Evolutionary conservation across 768 basidiomycete species (phyloP).

Genomic region (Leccinum subtestaceum): DNA sequence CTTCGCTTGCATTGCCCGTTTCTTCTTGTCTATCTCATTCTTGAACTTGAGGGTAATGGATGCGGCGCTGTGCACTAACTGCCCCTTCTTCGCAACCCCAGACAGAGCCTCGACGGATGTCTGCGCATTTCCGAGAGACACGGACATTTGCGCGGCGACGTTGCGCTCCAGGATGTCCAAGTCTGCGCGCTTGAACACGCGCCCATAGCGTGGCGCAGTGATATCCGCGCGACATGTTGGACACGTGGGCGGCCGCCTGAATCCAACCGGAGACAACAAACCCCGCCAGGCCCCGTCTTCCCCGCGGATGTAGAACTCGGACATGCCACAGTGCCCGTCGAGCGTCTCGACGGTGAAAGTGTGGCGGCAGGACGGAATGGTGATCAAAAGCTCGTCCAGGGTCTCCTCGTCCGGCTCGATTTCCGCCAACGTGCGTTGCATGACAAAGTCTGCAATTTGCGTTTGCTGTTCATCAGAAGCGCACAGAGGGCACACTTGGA

Average conservation of each 20-base stretch:
- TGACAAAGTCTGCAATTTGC: constrained; percentile 57
- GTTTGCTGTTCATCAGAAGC: too few relatives aligned
- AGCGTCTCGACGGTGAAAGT: constrained; percentile 70
- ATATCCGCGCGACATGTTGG: constrained; percentile 61
- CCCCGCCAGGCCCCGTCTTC: constrained; percentile 42
- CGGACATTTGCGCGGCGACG: constrained; percentile 50
- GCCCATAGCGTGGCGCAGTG: constrained; percentile 57
- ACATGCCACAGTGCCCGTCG: constrained; percentile 55
- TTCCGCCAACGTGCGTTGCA: constrained; percentile 50
- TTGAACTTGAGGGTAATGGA: constrained; percentile 18
- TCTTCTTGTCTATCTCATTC: constrained; percentile 2
- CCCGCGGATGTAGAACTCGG: constrained; percentile 44
- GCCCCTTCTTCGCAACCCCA: constrained; percentile 20
- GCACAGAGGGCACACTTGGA: too few relatives aligned
- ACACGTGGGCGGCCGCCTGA: constrained; percentile 48
- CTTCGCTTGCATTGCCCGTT: constrained; percentile 6
- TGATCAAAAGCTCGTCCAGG: constrained; percentile 54
- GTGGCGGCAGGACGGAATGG: constrained; percentile 59
- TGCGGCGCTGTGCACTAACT: constrained; percentile 1
- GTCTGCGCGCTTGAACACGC: constrained; percentile 57
- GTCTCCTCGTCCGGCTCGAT: constrained; percentile 38
- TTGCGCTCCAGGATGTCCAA: constrained; percentile 67
- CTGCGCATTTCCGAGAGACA: constrained; percentile 35
- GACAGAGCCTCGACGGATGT: constrained; percentile 30
- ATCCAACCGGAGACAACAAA: constrained; percentile 40